A percentile compares a stretch with the other conserved stretches of the same genome.
phyloP scores from a whole-genome alignment of 192 early-diverging fungal genomes.

The Funneliformis mosseae region DNA sequence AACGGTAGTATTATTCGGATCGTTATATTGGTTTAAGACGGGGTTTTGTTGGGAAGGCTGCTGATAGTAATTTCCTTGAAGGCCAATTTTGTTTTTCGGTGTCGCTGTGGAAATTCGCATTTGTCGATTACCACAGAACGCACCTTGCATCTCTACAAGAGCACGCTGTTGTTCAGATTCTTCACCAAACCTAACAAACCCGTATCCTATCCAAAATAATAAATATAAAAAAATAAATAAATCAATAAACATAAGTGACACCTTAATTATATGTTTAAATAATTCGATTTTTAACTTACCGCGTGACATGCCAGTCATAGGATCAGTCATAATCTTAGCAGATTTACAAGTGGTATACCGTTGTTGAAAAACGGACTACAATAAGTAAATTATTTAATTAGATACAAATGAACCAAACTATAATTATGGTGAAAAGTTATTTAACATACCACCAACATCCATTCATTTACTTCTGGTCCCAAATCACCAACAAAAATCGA shows the following conservation, averaged over 20 bases:
- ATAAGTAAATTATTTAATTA: background rate
- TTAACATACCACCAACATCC: constrained; percentile 68
- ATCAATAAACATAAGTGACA: too few relatives aligned
- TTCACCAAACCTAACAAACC: constrained; percentile 91
- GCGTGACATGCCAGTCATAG: constrained; percentile 75
- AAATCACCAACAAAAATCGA: constrained; percentile 97
- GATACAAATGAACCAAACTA: background rate
- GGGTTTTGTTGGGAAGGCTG: constrained; percentile 45
- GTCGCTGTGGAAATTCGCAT: constrained; percentile 92
- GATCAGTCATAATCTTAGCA: constrained; percentile 94
- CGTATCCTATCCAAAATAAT: constrained; percentile 61
- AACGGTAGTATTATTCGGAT: constrained; percentile 94
- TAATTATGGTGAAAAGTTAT: background rate
- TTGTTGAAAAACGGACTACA: constrained; percentile 77
- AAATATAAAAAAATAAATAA: background rate
- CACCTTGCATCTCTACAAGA: constrained; percentile 87
- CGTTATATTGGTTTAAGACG: constrained; percentile 52
- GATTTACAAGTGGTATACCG: constrained; percentile 84
- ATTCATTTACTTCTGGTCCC: constrained; percentile 86
- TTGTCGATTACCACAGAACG: constrained; percentile 76
- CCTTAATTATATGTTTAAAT: background rate
- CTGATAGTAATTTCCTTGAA: constrained; percentile 40
- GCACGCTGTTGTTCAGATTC: constrained; percentile 89
- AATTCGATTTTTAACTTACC: constrained; percentile 36
- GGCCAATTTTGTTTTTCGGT: constrained; percentile 76